Conservation (phyloP, 345 rosid genomes). For the Populus nigra region DNA sequence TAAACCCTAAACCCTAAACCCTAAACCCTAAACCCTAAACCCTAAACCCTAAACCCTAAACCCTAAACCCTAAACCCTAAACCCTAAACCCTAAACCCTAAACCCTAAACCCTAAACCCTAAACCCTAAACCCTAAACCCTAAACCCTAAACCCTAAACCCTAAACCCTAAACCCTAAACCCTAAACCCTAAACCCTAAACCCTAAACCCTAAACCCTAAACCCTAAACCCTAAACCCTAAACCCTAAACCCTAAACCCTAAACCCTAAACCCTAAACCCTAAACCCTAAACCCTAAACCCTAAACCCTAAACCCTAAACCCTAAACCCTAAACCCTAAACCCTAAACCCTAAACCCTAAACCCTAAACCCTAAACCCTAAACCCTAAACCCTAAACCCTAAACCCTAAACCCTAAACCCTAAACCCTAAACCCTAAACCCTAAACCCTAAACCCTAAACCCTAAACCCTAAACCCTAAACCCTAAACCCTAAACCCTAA, state of each 20-base stretch:
- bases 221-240: conserved; percentile 20
- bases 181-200: conserved; percentile 19
- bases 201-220: conserved; percentile 21
- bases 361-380: conserved; percentile 17
- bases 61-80: too few species aligned
- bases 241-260: conserved; percentile 21
- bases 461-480: conserved; percentile 24
- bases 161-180: conserved; percentile 21
- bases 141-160: conserved; percentile 15
- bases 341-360: conserved; percentile 18
- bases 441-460: conserved; percentile 16
- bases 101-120: conserved; percentile 1
- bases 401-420: conserved; percentile 19
- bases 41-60: conserved; percentile 15
- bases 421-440: background rate
- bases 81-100: conserved; percentile 5
- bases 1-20: conserved; percentile 24
- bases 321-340: conserved; percentile 24
- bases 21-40: conserved; percentile 23
- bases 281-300: conserved; percentile 19
- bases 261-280: conserved; percentile 22
- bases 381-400: conserved; percentile 21
- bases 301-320: conserved; percentile 21
- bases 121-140: conserved; percentile 16
- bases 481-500: conserved; percentile 16